Evolutionary conservation across 164 flowering plant genomes (phyloP), one percentile per base, ranked within the genome.

Genomic region (Magnolia kwangsiensis): DNA sequence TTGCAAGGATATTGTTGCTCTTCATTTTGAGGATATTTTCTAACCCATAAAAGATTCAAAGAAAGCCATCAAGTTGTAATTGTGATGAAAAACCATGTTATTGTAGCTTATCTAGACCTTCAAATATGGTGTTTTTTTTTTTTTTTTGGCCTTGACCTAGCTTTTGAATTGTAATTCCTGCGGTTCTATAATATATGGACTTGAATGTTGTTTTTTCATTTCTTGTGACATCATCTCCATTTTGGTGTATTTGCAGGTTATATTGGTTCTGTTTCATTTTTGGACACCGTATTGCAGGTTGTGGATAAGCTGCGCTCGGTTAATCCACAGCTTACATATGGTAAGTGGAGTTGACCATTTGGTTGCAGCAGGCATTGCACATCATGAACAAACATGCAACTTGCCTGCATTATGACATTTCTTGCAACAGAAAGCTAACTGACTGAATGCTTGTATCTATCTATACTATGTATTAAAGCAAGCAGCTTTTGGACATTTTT

Each of bases 211-310:
- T 20, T 24, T 79, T 23, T 75, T 11, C 50, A 61, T 50, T 67
- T 74, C 68, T 19, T 67, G 24, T 61, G 49, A 14, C 49, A 55
- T 51, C 19, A 50, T 49, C 23, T 66, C 67, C 31, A 49, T 20
- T 66, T 69, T 51, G 63, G 51, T 59, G 59, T 61, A 3, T 66
- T 76, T 84, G 85, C 89, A 96, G 99, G 99, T 84, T 96, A 96
- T 85, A 96, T 96, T 82, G 99, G 99, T 75, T 95, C 99, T 21
- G 97, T 86, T 70, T 94, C 99, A 51, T 96, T 96, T 82, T 85
- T 92, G 86, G 78, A 89, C 79, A 88, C 90, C 19, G 85, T 96
- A 73, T 80, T 96, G 81, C 86, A 88, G 86, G 98, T 94, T 71
- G 95, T 90, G 63, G 81, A 87, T 61, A 96, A 94, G 84, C 88